Conservation (phyloP, 495 filamentous ascomycete genomes). For the Aspergillus hancockii region DNA sequence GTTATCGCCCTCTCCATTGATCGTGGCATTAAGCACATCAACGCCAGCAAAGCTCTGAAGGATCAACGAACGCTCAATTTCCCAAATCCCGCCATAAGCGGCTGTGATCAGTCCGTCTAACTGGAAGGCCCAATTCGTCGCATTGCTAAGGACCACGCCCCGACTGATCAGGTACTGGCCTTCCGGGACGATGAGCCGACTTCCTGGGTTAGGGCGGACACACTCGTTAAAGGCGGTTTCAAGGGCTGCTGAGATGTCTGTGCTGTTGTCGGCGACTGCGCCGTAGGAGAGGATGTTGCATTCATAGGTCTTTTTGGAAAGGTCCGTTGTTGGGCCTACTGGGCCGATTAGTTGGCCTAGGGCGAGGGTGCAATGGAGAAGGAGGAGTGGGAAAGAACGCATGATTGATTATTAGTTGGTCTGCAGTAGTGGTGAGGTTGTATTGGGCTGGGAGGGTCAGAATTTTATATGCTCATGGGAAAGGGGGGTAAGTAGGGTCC, state of each 20-base stretch:
- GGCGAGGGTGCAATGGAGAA: constrained; percentile 2
- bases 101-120: constrained; percentile 46
- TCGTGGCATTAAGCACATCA: constrained; percentile 38
- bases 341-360: constrained; percentile 27
- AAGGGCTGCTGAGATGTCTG: constrained; percentile 42
- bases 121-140: constrained; percentile 39
- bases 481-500: no score
- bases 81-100: constrained; percentile 33
- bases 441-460: neutral
- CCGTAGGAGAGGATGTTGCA: constrained; percentile 51
- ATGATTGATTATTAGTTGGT: neutral
- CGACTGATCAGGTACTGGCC: constrained; percentile 38
- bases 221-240: constrained; percentile 40
- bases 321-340: constrained; percentile 37
- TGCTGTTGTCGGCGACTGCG: constrained; percentile 40
- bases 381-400: neutral
- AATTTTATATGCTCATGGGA: neutral
- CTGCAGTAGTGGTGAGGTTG: neutral
- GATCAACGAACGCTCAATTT: constrained; percentile 33
- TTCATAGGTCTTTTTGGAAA: constrained; percentile 31
- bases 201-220: constrained; percentile 26
- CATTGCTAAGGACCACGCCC: constrained; percentile 36
- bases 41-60: constrained; percentile 28
- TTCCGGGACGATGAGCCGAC: constrained; percentile 39
- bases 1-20: constrained; percentile 38